Evolutionary conservation across 345 rosid genomes (phyloP), one percentile per base, ranked within the genome.

Genomic region (Dimocarpus longan): DNA sequence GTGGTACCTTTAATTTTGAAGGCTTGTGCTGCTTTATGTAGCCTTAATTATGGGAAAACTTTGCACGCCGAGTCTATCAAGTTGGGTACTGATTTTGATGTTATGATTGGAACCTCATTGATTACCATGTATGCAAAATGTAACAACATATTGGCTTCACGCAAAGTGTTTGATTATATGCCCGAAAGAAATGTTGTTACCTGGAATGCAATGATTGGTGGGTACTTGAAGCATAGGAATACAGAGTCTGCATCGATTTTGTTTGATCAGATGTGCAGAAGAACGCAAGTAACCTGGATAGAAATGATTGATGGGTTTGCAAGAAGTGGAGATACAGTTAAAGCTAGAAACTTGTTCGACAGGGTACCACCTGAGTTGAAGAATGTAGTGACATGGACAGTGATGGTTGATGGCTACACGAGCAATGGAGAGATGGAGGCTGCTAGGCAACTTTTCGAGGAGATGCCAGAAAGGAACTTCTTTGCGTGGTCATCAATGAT

Each of bases 401-500:
- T 88, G 76, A 91, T 92, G 95, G 85, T 92, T 40, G 91, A 92
- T 79, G 93, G 87, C 8, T 91, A 90, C 12, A 86, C 83, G 9
- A 80, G 84, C 59, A 88, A 80, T 52, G 89, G 90, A 76, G 88
- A 84, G 68, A 89, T 90, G 90, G 89, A 81, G 62, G 82, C 80
- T 76, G 97, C 95, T 8, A 87, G 83, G 69, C 70, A 59, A 63
- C 60, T 91, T 67, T 92, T 94, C n/a, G 88, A 92, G 70, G 79
- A 60, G 10, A 88, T 91, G 92, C 94, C 90, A 5, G 82, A 84
- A 73, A 91, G 91, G 85, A 94, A 92, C 77, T 87, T 84, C 54
- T 92, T 77, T 65, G 89, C 82, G 13, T 94, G 95, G 95, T 92
- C 97, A 44, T 82, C 90, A n/a, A 88, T 94, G 93, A 85, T 90